Evolutionary conservation across 768 basidiomycete species (phyloP).

Genomic region (Auriscalpium vulgare): DNA sequence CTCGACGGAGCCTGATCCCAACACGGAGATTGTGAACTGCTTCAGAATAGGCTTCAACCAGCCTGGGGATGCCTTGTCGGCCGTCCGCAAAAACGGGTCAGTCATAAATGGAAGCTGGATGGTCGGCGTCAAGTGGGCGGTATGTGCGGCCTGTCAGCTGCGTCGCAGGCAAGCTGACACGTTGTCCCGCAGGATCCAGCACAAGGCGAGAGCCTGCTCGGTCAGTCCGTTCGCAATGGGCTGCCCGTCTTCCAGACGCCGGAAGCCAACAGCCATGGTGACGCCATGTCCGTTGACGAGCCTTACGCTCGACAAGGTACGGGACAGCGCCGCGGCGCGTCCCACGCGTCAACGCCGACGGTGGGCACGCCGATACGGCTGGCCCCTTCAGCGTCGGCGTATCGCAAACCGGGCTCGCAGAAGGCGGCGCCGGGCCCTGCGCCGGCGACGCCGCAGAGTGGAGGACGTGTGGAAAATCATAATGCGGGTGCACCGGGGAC

Average conservation of each 20-base stretch:
- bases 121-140: slow-evolving; percentile 84
- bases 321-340: slow-evolving; percentile 26
- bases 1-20: slow-evolving; percentile 58
- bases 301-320: slow-evolving; percentile 20
- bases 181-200: slow-evolving; percentile 42
- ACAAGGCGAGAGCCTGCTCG: slow-evolving; percentile 47
- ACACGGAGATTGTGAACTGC: slow-evolving; percentile 68
- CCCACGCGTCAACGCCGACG: slow-evolving; percentile 26
- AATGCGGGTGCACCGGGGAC: slow-evolving; percentile 19
- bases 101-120: slow-evolving; percentile 68
- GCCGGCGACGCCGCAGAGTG: slow-evolving; percentile 15
- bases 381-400: slow-evolving; percentile 66
- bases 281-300: slow-evolving; percentile 16
- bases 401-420: slow-evolving; percentile 40
- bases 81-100: slow-evolving; percentile 79
- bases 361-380: slow-evolving; percentile 68
- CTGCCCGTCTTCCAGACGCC: slow-evolving; percentile 13
- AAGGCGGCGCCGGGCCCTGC: slow-evolving; percentile 4
- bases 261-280: slow-evolving; percentile 13
- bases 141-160: slow-evolving; percentile 33
- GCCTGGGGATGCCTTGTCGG: slow-evolving; percentile 66
- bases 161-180: not conserved
- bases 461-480: not conserved
- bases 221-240: slow-evolving; percentile 20
- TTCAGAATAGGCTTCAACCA: slow-evolving; percentile 73